Evolutionary conservation across 805 yeast genomes (phyloP).

Genomic region (Barnettozyma salicaria): DNA sequence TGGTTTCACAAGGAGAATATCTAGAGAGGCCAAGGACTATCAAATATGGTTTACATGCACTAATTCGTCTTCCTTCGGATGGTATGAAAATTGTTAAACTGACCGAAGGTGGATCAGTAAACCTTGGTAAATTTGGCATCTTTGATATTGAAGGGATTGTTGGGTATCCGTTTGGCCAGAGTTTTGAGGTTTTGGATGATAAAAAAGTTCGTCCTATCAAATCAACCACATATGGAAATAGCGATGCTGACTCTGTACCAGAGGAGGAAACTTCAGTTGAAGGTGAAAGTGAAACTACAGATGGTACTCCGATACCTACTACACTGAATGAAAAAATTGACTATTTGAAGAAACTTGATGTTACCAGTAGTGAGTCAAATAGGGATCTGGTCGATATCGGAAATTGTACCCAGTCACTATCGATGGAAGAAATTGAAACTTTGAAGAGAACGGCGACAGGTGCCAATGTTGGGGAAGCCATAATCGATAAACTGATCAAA

Average conservation of each 20-base stretch:
- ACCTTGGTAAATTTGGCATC: slow-evolving; percentile 88
- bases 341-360: slow-evolving; percentile 26
- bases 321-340: slow-evolving; percentile 24
- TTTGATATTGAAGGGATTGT: slow-evolving; percentile 69
- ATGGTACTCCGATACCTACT: slow-evolving; percentile 23
- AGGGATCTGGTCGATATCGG: slow-evolving; percentile 64
- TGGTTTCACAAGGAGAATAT: neutral
- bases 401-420: slow-evolving; percentile 62
- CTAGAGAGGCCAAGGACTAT: slow-evolving; percentile 3
- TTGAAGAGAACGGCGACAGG: slow-evolving; percentile 66
- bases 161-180: slow-evolving; percentile 82
- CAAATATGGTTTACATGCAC: slow-evolving; percentile 30
- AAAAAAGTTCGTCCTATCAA: slow-evolving; percentile 44
- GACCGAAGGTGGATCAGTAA: slow-evolving; percentile 51
- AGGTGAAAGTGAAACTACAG: slow-evolving; percentile 25
- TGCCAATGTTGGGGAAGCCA: slow-evolving; percentile 59
- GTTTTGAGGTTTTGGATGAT: slow-evolving; percentile 74
- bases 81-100: slow-evolving; percentile 69
- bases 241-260: no score
- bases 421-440: slow-evolving; percentile 76
- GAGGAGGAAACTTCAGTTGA: slow-evolving; percentile 20
- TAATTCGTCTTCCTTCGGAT: slow-evolving; percentile 77
- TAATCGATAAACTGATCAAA: slow-evolving; percentile 75
- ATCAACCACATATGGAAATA: slow-evolving; percentile 31
- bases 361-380: slow-evolving; percentile 50